Conservation (phyloP, 1,284 basidiomycete genomes). For the Bondarzewia mesenterica region DNA sequence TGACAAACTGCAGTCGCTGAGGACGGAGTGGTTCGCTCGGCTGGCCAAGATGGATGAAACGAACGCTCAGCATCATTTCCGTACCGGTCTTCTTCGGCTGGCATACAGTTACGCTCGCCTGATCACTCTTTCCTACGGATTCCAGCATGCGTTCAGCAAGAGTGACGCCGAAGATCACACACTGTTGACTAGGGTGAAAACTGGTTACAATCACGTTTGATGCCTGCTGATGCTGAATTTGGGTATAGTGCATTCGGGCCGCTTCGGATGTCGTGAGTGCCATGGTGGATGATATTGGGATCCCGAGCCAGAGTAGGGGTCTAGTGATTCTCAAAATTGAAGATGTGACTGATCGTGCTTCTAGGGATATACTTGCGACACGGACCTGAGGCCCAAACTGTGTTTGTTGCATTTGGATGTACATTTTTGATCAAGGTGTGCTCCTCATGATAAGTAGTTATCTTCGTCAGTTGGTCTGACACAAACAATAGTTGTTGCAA, state of each 20-base stretch:
- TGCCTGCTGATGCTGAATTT: neutral
- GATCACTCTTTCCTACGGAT: conserved; percentile 63
- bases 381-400: conserved; percentile 75
- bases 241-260: conserved; percentile 44
- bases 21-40: conserved; percentile 44
- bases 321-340: neutral
- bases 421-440: conserved; percentile 77
- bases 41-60: conserved; percentile 41
- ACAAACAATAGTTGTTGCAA: conserved; percentile 47
- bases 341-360: conserved; percentile 4
- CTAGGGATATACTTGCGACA: conserved; percentile 58
- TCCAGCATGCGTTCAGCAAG: conserved; percentile 66
- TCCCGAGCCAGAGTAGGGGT: conserved; percentile 44
- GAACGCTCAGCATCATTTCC: conserved; percentile 48
- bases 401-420: conserved; percentile 80
- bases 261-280: conserved; percentile 57
- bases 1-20: conserved; percentile 48
- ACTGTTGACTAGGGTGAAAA: conserved; percentile 56
- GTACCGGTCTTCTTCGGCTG: conserved; percentile 53
- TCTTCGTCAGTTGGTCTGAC: neutral
- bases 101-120: conserved; percentile 65
- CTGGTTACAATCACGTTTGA: neutral
- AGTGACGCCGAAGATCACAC: conserved; percentile 47
- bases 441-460: conserved; percentile 12
- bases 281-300: conserved; percentile 53